Percentiles rank a stretch among this genome's conserved stretches.
phyloP scores from a whole-genome alignment of 305 asterid genomes.

The Fraxinus ornus region DNA sequence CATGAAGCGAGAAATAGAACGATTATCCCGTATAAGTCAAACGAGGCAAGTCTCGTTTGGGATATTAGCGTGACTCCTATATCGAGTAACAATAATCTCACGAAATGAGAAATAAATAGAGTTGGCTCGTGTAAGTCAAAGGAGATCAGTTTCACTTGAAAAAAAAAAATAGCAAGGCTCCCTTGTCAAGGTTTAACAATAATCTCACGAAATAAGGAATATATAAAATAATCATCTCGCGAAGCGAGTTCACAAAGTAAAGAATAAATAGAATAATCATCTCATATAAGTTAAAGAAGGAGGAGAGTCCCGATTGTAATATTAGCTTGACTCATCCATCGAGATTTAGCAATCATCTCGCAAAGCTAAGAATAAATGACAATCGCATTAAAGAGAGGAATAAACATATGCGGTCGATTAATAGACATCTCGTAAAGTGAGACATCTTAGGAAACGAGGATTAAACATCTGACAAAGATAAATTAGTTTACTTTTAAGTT shows the following conservation, averaged over 20 bases:
- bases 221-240: not conserved
- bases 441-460: not conserved
- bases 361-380: not conserved
- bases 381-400: not conserved
- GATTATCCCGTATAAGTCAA: not conserved
- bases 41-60: not conserved
- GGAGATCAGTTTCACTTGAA: too few relatives aligned
- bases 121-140: too few relatives aligned
- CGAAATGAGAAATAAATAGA: too few relatives aligned
- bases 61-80: not conserved
- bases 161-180: too few relatives aligned
- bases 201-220: not conserved
- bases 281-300: not conserved
- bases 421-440: not conserved
- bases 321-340: not conserved
- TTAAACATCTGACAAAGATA: not conserved
- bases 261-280: too few relatives aligned
- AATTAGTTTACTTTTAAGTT: too few relatives aligned
- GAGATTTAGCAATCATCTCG: not conserved
- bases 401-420: too few relatives aligned
- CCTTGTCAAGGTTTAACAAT: not conserved
- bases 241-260: not conserved
- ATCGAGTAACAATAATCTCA: too few relatives aligned
- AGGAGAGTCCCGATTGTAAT: not conserved
- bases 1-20: not conserved